Percentiles rank a stretch among this genome's conserved stretches.
Evolutionary conservation across 805 yeast genomes (phyloP).

Genomic region (Starmera pachycereana): DNA sequence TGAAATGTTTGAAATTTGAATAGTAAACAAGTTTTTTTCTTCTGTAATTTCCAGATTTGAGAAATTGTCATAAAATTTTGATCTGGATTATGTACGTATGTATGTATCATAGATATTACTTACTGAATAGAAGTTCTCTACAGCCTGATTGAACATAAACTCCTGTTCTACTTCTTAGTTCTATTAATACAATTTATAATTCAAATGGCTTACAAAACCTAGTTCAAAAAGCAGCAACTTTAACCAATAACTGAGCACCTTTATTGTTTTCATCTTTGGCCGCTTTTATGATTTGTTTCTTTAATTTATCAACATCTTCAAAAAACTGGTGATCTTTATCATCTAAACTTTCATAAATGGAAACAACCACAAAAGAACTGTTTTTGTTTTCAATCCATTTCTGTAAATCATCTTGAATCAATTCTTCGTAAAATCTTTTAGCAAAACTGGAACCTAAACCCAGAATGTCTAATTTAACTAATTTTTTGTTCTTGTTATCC

Average conservation of each 20-base stretch:
- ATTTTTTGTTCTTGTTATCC: constrained; percentile 51
- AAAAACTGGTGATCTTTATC: constrained; percentile 37
- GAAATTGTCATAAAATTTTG: too few species aligned
- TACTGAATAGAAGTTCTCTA: too few species aligned
- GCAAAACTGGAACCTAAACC: constrained; percentile 56
- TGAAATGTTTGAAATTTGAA: too few species aligned
- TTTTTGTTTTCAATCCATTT: constrained; percentile 61
- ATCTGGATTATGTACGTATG: too few species aligned
- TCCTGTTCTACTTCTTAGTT: too few species aligned
- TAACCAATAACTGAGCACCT: constrained; percentile 47
- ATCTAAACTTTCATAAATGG: constrained; percentile 60
- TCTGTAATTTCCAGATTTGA: too few species aligned
- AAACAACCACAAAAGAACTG: constrained; percentile 75
- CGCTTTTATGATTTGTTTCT: constrained; percentile 32
- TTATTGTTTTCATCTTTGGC: constrained; percentile 41
- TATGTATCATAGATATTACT: too few species aligned
- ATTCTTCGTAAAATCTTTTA: constrained; percentile 36
- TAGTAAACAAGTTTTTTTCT: too few species aligned
- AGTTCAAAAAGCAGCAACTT: constrained; percentile 16
- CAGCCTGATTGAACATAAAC: too few species aligned
- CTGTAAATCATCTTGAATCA: constrained; percentile 42
- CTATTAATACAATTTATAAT: too few species aligned
- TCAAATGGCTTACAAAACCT: too few species aligned
- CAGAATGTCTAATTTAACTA: constrained; percentile 32
- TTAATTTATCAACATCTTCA: constrained; percentile 41